A percentile compares a stretch with the other conserved stretches of the same genome.
phyloP scores from a whole-genome alignment of 805 yeast genomes.

The Nakazawaea sp. region DNA sequence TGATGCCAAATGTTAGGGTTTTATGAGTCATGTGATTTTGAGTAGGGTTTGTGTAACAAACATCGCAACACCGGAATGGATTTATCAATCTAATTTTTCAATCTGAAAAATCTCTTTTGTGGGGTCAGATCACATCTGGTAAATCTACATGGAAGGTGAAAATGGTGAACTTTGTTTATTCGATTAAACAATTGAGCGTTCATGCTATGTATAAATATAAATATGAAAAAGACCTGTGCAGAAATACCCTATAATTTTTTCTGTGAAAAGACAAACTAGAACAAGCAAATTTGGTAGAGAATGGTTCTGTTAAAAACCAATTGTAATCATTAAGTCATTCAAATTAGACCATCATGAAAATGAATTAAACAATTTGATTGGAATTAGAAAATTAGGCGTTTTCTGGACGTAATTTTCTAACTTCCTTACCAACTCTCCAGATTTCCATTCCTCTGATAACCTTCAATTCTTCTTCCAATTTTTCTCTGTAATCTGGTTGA shows the following conservation, averaged over 20 bases:
- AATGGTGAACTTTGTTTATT: conserved; percentile 11
- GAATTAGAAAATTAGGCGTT: conserved; percentile 55
- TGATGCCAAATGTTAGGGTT: too few species aligned
- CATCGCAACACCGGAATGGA: too few species aligned
- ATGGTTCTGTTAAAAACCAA: too few species aligned
- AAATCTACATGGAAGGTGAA: too few species aligned
- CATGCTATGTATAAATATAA: conserved; percentile 11
- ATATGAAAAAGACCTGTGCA: too few species aligned
- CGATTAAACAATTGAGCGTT: conserved; percentile 8
- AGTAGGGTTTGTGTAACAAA: not conserved
- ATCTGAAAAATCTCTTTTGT: not conserved
- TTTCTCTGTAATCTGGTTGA: conserved; percentile 95
- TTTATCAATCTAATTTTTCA: too few species aligned
- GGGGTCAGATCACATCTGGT: not conserved
- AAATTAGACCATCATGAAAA: conserved; percentile 24
- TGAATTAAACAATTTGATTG: conserved; percentile 6
- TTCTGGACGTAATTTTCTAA: conserved; percentile 99
- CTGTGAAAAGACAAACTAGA: too few species aligned
- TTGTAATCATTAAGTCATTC: conserved; percentile 35
- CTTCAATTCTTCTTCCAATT: conserved; percentile 88
- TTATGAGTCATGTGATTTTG: conserved; percentile 2
- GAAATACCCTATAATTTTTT: too few species aligned
- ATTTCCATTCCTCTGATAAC: conserved; percentile 96
- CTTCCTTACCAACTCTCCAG: conserved; percentile 99
- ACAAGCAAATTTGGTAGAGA: too few species aligned